Percentiles rank a stretch among this genome's conserved stretches.
phyloP scores from a whole-genome alignment of 225 moss, liverwort and hornwort genomes.

The Pseudoscleropodium purum region DNA sequence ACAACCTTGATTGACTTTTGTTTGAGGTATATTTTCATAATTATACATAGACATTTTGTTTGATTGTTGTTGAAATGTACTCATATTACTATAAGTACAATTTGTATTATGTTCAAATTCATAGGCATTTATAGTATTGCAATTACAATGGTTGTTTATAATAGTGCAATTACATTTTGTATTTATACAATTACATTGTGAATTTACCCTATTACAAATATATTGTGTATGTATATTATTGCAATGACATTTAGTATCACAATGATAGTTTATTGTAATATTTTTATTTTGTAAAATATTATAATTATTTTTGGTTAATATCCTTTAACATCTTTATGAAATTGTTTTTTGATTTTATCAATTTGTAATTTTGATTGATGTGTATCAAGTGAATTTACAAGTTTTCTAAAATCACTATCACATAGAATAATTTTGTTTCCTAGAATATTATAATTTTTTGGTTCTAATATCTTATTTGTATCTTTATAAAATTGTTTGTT shows the following conservation, averaged over 20 bases:
- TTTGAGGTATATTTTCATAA: background rate
- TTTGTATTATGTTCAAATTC: background rate
- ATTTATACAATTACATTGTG: background rate
- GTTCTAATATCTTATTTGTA: background rate
- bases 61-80: background rate
- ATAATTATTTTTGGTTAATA: background rate
- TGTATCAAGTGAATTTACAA: background rate
- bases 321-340: background rate
- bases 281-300: background rate
- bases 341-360: background rate
- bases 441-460: background rate
- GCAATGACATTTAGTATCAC: background rate
- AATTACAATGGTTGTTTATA: background rate
- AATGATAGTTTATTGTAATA: background rate
- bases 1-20: background rate
- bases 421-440: background rate
- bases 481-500: background rate
- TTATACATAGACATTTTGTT: background rate
- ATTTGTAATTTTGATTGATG: background rate
- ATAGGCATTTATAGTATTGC: too few relatives aligned
- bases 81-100: background rate
- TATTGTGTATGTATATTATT: background rate
- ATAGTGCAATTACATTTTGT: background rate
- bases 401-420: background rate
- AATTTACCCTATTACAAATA: background rate